Evolutionary conservation across 495 filamentous ascomycete genomes (phyloP).

Genomic region (Clavariopsis aquatica): DNA sequence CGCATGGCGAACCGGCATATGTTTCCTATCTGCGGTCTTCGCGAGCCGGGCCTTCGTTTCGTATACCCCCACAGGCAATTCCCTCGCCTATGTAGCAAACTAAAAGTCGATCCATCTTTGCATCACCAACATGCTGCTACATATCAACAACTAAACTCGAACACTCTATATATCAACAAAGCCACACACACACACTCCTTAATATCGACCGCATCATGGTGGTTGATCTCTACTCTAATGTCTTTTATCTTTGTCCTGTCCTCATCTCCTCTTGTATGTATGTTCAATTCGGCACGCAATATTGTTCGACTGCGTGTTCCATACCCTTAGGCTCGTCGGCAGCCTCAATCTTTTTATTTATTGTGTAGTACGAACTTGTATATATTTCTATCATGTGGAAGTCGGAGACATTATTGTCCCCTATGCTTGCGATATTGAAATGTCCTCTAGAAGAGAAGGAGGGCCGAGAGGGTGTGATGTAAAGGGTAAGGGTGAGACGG

Average conservation of each 20-base stretch:
- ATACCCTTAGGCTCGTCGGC: neutral
- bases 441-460: neutral
- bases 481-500: too few species aligned
- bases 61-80: constrained; percentile 13
- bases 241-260: neutral
- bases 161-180: neutral
- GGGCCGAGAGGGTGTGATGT: too few species aligned
- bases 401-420: too few species aligned
- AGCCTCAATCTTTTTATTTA: neutral
- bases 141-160: neutral
- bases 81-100: neutral
- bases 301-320: neutral
- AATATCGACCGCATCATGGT: neutral
- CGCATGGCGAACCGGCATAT: constrained; percentile 11
- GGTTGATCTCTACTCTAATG: neutral
- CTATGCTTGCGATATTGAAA: constrained; percentile 11
- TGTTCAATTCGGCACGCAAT: neutral
- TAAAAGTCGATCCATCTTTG: neutral
- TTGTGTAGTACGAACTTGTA: constrained; percentile 2
- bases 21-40: constrained; percentile 11
- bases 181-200: neutral
- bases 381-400: constrained; percentile 8
- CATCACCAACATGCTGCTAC: neutral
- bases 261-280: neutral
- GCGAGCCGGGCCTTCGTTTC: constrained; percentile 1